Conservation (phyloP, 1,284 basidiomycete genomes). For the Moesziomyces antarcticus region DNA sequence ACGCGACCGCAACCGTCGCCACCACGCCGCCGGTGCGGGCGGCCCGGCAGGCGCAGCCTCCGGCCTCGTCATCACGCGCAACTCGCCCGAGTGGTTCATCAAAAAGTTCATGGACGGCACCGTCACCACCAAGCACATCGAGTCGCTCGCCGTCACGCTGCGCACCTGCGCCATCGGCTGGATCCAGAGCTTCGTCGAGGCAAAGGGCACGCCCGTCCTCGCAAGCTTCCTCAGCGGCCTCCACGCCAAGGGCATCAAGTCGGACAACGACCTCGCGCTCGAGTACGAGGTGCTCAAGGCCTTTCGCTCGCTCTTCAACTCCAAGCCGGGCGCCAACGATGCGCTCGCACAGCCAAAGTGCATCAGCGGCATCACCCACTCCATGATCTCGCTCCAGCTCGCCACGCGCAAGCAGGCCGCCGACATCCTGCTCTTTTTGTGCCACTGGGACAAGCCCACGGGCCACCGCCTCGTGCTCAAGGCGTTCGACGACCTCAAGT, state of each 20-base stretch:
- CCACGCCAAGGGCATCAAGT: constrained; percentile 59
- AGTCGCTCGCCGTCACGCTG: constrained; percentile 81
- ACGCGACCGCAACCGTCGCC: constrained; percentile 50
- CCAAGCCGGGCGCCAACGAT: constrained; percentile 79
- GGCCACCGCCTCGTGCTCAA: constrained; percentile 71
- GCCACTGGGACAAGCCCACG: constrained; percentile 70
- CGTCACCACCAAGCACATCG: constrained; percentile 82
- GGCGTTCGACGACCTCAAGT: constrained; percentile 69
- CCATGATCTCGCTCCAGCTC: constrained; percentile 84
- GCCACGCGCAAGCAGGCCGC: constrained; percentile 82
- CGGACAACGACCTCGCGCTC: constrained; percentile 75
- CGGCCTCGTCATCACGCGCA: constrained; percentile 61
- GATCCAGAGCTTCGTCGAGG: constrained; percentile 70
- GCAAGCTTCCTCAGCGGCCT: constrained; percentile 74
- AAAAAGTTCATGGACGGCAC: constrained; percentile 87
- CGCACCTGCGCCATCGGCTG: constrained; percentile 70
- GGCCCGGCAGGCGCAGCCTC: constrained; percentile 69
- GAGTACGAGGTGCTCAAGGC: constrained; percentile 93
- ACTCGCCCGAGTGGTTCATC: constrained; percentile 76
- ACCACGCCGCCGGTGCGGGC: constrained; percentile 70
- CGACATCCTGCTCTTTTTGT: constrained; percentile 76
- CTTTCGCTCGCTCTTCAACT: constrained; percentile 85
- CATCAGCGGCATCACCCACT: constrained; percentile 83
- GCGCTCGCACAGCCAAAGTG: constrained; percentile 81
- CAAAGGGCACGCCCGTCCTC: constrained; percentile 80